Evolutionary conservation across 257 asterid genomes (phyloP), one percentile per base, ranked within the genome.

Genomic region (Petunia secreta): DNA sequence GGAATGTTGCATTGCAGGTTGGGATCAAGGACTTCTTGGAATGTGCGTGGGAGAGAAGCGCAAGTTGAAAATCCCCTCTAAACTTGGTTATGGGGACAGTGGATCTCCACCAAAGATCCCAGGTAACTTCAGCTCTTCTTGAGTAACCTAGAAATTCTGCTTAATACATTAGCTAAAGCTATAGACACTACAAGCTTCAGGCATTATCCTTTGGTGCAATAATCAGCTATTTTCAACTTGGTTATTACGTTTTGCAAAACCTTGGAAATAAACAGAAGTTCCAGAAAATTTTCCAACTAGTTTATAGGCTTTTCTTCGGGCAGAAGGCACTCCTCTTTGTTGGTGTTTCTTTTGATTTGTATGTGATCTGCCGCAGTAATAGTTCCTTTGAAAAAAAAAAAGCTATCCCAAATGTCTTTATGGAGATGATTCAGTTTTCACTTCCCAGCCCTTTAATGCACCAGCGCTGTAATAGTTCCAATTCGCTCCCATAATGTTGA

Each of bases 61-160:
- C 52, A 96, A 94, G 90, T 85, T 94, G 92, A 91, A 90, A 82
- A 96, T 96, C 66, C 99, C 99, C 50, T 85, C 99, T 63, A 94
- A 92, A 87, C 97, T 94, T 44, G 99, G 98, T 83, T 96, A 96
- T 69, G 99, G 99, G 5, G 99, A 94, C 0, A 92, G 88, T 75
- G 99, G 99, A n/a, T 85, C 97, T 77, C 99, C 99, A 38, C 99
- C 99, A 62, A 89, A 87, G 63, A 96, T 96, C 85, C 99, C 99
- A 85, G 99, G 99, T 96, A 87, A 82, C 78, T 2, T 73, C 36
- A 50, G 36, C 6, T 73, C 63, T 73, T 50, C 46, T 73, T 1
- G 48, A 50, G 4, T 11, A 11, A 36, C 46, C 50, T 50, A 3
- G 55, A 67, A 73, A 73, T 34, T 73, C 10, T 34, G 46, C 60